A percentile compares a stretch with the other conserved stretches of the same genome.
phyloP scores from a whole-genome alignment of 371 early-diverging fungal species.

The Mucor velutinosus region DNA sequence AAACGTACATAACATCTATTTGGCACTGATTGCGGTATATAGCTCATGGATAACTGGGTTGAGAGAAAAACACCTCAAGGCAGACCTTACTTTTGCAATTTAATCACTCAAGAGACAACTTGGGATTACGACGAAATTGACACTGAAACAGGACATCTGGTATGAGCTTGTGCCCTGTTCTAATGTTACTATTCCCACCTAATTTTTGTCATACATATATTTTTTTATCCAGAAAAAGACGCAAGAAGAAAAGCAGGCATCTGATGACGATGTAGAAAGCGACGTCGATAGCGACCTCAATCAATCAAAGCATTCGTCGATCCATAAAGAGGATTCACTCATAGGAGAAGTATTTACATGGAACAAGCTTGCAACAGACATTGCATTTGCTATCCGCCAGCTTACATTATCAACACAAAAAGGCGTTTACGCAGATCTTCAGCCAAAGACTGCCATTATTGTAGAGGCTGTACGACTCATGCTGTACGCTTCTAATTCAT shows the following conservation, averaged over 20 bases:
- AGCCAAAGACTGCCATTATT: conserved; percentile 39
- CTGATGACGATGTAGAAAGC: conserved; percentile 5
- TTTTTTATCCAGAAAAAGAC: conserved; percentile 3
- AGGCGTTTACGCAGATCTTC: conserved; percentile 22
- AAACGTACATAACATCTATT: no score
- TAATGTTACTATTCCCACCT: conserved; percentile 1
- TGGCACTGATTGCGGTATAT: background rate
- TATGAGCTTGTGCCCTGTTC: conserved; percentile 8
- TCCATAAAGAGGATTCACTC: background rate
- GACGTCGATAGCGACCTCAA: background rate
- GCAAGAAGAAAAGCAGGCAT: background rate
- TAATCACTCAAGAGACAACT: conserved; percentile 78
- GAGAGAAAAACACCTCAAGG: conserved; percentile 64
- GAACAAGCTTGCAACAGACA: conserved; percentile 53
- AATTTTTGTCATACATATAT: background rate
- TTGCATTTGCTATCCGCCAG: conserved; percentile 65
- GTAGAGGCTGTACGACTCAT: conserved; percentile 80
- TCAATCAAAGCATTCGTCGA: background rate
- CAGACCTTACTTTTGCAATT: conserved; percentile 76
- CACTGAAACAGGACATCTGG: conserved; percentile 39
- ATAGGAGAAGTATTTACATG: conserved; percentile 18
- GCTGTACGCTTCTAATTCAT: conserved; percentile 77
- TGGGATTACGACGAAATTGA: conserved; percentile 62
- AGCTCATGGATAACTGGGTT: conserved; percentile 59
- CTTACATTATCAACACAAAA: conserved; percentile 63